A percentile compares a stretch with the other conserved stretches of the same genome.
phyloP scores from a whole-genome alignment of 2,329 filamentous ascomycete genomes.

The Madurella mycetomatis region DNA sequence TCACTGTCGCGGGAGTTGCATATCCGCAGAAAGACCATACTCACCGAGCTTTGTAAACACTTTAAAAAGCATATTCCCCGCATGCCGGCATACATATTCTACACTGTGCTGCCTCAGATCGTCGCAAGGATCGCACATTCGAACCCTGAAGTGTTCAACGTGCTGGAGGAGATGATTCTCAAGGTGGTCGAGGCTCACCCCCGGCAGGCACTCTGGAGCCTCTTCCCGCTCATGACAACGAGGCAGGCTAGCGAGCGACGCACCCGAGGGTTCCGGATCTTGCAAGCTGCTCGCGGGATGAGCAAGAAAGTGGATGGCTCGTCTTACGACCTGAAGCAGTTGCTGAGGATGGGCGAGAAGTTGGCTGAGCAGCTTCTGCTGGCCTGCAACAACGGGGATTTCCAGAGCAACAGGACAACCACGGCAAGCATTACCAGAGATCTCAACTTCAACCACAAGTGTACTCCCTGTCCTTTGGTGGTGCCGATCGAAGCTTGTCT shows the following conservation, averaged over 20 bases:
- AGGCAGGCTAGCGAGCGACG: slow-evolving; percentile 64
- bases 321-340: slow-evolving; percentile 58
- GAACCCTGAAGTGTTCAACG: slow-evolving; percentile 69
- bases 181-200: slow-evolving; percentile 86
- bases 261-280: slow-evolving; percentile 47
- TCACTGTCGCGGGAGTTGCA: slow-evolving; percentile 50
- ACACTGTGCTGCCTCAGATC: slow-evolving; percentile 81
- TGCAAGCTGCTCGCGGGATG: slow-evolving; percentile 45
- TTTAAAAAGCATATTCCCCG: slow-evolving; percentile 73
- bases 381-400: slow-evolving; percentile 74
- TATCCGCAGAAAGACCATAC: slow-evolving; percentile 56
- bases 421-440: slow-evolving; percentile 71
- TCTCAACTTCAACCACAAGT: slow-evolving; percentile 78
- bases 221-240: slow-evolving; percentile 82
- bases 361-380: slow-evolving; percentile 76
- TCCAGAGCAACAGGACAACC: slow-evolving; percentile 61
- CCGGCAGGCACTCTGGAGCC: slow-evolving; percentile 84
- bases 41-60: slow-evolving; percentile 67
- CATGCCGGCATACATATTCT: slow-evolving; percentile 73
- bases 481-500: slow-evolving; percentile 84
- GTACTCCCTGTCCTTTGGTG: slow-evolving; percentile 77
- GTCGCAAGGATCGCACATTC: slow-evolving; percentile 93
- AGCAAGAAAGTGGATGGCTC: slow-evolving; percentile 50
- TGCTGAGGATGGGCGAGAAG: slow-evolving; percentile 76
- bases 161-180: slow-evolving; percentile 73